Evolutionary conservation across 2,329 filamentous ascomycete genomes (phyloP).

Genomic region (Arthroderma sp.): DNA sequence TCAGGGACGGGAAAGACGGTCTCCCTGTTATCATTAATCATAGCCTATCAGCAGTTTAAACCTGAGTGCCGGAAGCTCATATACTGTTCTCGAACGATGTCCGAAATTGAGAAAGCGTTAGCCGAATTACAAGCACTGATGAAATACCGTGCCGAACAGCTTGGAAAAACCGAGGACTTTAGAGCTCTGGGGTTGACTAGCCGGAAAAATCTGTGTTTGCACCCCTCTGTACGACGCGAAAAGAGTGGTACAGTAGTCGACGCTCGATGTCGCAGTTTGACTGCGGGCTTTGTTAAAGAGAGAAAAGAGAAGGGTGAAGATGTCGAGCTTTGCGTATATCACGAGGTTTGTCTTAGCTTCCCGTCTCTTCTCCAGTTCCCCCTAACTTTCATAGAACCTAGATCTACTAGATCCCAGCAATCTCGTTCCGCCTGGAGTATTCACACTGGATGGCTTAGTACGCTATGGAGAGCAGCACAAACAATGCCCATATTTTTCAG

Average conservation of each 20-base stretch:
- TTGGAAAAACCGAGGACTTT: constrained; percentile 89
- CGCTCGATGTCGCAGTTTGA: constrained; percentile 87
- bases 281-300: constrained; percentile 92
- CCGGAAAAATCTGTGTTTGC: constrained; percentile 91
- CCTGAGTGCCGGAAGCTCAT: constrained; percentile 92
- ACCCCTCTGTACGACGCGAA: constrained; percentile 89
- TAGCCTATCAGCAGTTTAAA: constrained; percentile 90
- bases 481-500: constrained; percentile 95
- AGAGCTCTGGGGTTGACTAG: constrained; percentile 83
- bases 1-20: constrained; percentile 97
- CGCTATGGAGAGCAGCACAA: constrained; percentile 89
- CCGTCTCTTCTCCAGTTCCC: background rate
- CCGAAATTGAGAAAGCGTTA: constrained; percentile 95
- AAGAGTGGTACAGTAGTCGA: constrained; percentile 92
- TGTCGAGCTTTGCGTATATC: constrained; percentile 88
- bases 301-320: constrained; percentile 93
- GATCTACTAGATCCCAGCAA: constrained; percentile 92
- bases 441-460: constrained; percentile 81
- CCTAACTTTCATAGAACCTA: constrained; percentile 50
- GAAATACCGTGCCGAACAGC: constrained; percentile 80
- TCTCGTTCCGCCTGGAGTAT: constrained; percentile 84
- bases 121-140: constrained; percentile 84
- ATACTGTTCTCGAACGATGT: constrained; percentile 99
- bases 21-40: constrained; percentile 83
- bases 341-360: constrained; percentile 50